Evolutionary conservation across 805 yeast species (phyloP), one percentile per base, ranked within the genome.

Genomic region (Starmerella vaccinii): DNA sequence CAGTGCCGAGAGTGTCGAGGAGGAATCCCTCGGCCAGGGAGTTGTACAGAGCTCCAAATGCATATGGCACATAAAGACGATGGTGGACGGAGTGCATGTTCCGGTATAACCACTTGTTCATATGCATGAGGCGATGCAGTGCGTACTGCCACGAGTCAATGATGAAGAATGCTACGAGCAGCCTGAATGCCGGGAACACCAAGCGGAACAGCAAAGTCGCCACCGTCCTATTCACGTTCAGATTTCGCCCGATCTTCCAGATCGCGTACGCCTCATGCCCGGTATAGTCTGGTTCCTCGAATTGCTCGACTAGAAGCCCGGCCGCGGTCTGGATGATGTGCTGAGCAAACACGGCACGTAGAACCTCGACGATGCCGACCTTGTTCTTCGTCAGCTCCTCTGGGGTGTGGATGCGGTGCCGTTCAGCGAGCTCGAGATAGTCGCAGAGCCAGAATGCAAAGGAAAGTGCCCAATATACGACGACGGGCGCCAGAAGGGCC

Each of bases 121-220:
- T 61, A 65, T 92, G 98, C 97, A 92, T 89, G 56, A 75, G 64
- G 55, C 95, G 76, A 66, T 92, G 98, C 56, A 89, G 72, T 73
- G 80, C 78, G 67, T 84, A 92, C 69, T 92, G 98, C 98, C 98
- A 92, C 3, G 95, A 76, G 65, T 92, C 98, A 59, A 92, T 76
- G 55, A 92, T 70, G 47, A 78, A 63, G 61, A 88, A 81, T 2
- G 94, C 95, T 27, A 72, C 43, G 13, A 68, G 45, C 29, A 87
- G 66, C 57, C 79, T 80, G n/a, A 77, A 24, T 1, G 69, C 40
- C 0, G 95, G 80, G 58, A 78, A 63, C 5, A 83, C 85, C 59
- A 79, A 78, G 71, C 75, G 72, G 67, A 85, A 87, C 21, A 73
- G 60, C 44, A 72, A 64, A 57, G 73, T 75, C 26, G 84, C 71